These are phyloP conservation scores for Ballota nigra DNA, from an alignment of 257 asterid genomes.

Conservation along the genomic window DNA sequence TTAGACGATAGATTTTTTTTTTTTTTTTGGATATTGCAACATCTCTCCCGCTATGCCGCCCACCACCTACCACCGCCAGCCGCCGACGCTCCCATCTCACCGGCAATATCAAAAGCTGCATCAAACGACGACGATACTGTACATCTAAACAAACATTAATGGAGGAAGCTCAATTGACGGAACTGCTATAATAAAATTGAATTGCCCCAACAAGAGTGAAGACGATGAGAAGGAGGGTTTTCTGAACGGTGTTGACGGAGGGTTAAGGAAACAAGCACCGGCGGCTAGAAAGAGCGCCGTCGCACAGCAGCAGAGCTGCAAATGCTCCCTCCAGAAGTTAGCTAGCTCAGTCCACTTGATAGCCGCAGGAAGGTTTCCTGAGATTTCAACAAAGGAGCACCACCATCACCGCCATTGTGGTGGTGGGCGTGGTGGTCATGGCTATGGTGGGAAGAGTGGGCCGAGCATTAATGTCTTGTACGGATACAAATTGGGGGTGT, in stretches of 20 bases:
- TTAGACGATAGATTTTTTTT: too few relatives aligned
- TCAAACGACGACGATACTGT: conserved; percentile 84
- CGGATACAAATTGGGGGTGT: conserved; percentile 22
- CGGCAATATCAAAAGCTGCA: conserved; percentile 80
- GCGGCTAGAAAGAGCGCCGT: conserved; percentile 73
- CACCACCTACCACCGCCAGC: too few relatives aligned
- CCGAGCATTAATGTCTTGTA: conserved; percentile 31
- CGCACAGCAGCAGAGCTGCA: conserved; percentile 86
- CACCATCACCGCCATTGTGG: conserved; percentile 37
- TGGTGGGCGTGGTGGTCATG: conserved; percentile 21
- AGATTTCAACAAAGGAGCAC: conserved; percentile 46
- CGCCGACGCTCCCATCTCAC: too few relatives aligned
- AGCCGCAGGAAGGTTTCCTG: conserved; percentile 57
- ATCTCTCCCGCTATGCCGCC: too few relatives aligned
- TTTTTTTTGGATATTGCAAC: too few relatives aligned
- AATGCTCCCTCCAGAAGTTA: conserved; percentile 67
- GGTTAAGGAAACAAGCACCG: conserved; percentile 62
- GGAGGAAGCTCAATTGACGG: not conserved
- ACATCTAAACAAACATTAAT: conserved; percentile 1
- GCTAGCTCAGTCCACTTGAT: conserved; percentile 72
- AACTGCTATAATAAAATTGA: not conserved
- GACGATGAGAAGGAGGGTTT: conserved; percentile 52
- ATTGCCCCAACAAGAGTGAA: conserved; percentile 96
- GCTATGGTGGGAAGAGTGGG: conserved; percentile 18
- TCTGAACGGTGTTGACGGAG: conserved; percentile 60